Evolutionary conservation across 805 yeast species (phyloP), one percentile per base, ranked within the genome.

Genomic region (Metschnikowia colocasiae): DNA sequence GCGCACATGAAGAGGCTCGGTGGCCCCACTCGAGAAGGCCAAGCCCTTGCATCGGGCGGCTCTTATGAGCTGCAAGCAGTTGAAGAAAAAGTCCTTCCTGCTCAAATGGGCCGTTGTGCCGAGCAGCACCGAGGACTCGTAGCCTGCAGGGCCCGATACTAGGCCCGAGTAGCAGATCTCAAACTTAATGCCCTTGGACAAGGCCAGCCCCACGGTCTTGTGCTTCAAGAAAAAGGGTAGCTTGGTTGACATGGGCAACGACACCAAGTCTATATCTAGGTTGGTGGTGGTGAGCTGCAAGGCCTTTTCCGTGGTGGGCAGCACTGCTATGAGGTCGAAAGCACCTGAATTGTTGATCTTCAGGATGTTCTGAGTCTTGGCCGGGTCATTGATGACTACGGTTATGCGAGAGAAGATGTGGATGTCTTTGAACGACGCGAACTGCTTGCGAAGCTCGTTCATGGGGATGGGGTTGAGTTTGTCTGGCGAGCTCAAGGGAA

Each of bases 41-140:
- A 94, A 60, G 0, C 97, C 97, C 36, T 89, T 76, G 15, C 81
- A 77, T 54, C 99, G 74, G 0, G 95, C 78, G 10, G 96, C 88
- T 52, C 99, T 69, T 9, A 89, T 75, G 13, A 94, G 75, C 57
- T 87, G 83, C 47, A 86, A 74, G 1, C 83, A 79, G 61, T 89
- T 91, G 29, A 82, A 74, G 33, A 91, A 81, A 51, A 86, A 81
- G 45, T 79, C 80, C 34, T 83, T 74, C 52, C 92, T 74, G 16
- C 74, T 62, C 29, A 72, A 67, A 16, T 73, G 61, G 27, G 56
- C 59, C 29, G 59, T 50, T 26, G 58, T 52, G 48, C 53, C 62
- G 32, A 58, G 46, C 8, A 54, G 56, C 33, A 52, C 45, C 25
- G 56, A 50, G 41, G 46, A 51, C 47, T 40, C 52, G 52, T 60